Base-by-base conservation (phyloP, 306 rosid species). In the Hippophae gyantsensis region DNA sequence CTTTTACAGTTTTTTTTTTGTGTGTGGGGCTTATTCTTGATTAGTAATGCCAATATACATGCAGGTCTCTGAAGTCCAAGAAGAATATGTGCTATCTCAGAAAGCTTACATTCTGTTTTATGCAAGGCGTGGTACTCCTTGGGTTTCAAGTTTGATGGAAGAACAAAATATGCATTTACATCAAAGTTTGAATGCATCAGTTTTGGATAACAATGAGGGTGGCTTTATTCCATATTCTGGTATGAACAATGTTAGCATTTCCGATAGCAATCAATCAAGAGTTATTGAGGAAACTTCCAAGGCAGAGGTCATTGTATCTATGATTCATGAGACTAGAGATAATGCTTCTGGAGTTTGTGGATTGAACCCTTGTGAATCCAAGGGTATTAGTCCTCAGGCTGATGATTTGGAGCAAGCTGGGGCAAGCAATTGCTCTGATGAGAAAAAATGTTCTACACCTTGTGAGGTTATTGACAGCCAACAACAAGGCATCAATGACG, bases 81-180 rank as follows among this genome's bases (percentile, higher is more conserved):
- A 54, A 59, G 88, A 80, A 9, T 67, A 18, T 49, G 96, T 85
- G 54, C 78, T 78, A 58, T 83, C 96, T 61, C 85, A 79, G 61
- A 78, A 81, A 68, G 99, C 95, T 10, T 92, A 92, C 74, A 88
- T 92, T 63, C 72, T 92, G 52, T 84, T 88, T 42, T 92, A 92
- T 77, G 86, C 86, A 11, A 80, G 50, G 73, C 72, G 81, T 72
- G 90, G 86, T 10, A 92, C 94, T 60, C 83, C 90, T 1, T 92
- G 99, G 99, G 48, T 80, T 59, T 82, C 81, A 6, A 80, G 71
- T 53, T 59, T 81, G 27, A 68, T 68, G 57, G 82, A 74, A 52
- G 57, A 48, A 58, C 54, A 14, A 43, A 67, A 41, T 18, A 69
- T 68, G 5, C 64, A 50, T 54, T 47, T 62, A 56, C 70, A 63